Conservation (phyloP, 441 rosid species). For the Flueggea neowawraea region DNA sequence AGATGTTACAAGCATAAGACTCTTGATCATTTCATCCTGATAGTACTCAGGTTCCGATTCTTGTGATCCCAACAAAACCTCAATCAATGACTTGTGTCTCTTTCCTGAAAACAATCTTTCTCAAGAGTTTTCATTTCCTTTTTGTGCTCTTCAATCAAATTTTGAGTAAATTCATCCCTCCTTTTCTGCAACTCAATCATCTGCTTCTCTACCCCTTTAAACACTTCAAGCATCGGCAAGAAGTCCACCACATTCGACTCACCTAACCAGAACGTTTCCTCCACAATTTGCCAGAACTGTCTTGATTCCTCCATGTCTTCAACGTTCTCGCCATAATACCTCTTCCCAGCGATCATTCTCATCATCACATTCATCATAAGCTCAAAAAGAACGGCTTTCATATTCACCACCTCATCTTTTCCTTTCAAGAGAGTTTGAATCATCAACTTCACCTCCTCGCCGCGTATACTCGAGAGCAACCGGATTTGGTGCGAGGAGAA, state of each 20-base stretch:
- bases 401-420: slow-evolving; percentile 9
- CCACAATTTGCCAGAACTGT: slow-evolving; percentile 20
- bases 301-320: slow-evolving; percentile 7
- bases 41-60: slow-evolving; percentile 42
- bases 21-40: slow-evolving; percentile 37
- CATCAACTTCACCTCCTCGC: slow-evolving; percentile 32
- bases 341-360: slow-evolving; percentile 54
- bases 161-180: slow-evolving; percentile 39
- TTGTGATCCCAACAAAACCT: slow-evolving; percentile 42
- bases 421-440: slow-evolving; percentile 7
- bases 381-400: slow-evolving; percentile 33
- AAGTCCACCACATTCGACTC: slow-evolving; percentile 20
- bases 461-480: slow-evolving; percentile 21
- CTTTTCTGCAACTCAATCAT: slow-evolving; percentile 17
- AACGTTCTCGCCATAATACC: no score
- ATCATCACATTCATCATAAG: slow-evolving; percentile 39
- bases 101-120: neutral
- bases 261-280: slow-evolving; percentile 17
- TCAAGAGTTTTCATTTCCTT: slow-evolving; percentile 4
- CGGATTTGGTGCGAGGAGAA: slow-evolving; percentile 41
- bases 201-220: slow-evolving; percentile 24
- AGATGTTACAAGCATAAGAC: slow-evolving; percentile 35
- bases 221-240: slow-evolving; percentile 24
- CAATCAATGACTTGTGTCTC: slow-evolving; percentile 35
- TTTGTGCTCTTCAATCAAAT: slow-evolving; percentile 18